Evolutionary conservation across 805 yeast species (phyloP), one percentile per base, ranked within the genome.

Genomic region (Ogataea henricii): DNA sequence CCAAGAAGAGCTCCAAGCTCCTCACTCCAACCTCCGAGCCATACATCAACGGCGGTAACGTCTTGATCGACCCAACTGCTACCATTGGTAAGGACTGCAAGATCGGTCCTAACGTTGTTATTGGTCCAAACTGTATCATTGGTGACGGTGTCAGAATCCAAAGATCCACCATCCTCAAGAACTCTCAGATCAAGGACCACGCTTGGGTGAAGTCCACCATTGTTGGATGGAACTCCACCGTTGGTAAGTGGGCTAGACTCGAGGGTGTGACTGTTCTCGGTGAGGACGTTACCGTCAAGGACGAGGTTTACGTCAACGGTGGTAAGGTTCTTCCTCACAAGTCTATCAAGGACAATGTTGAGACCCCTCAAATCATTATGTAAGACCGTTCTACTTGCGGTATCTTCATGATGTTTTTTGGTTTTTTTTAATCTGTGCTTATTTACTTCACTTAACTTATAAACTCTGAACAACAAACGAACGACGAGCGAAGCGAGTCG

Each of bases 311-410:
- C 81, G 96, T 94, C 65, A 94, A 94, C 74, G 99, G 99, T 74
- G 99, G 97, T 76, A 90, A 94, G 72, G 97, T 94, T 59, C 83
- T 94, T 69, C 99, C 99, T 60, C 99, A 94, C 83, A 94, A 94
- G 81, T 79, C 96, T 54, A 92, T 94, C 72, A 86, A 96, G 56
- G 81, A 90, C 59, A 94, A 94, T 71, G 96, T 94, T 71, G 98
- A 95, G 82, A 84, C 87, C 74, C 98, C 96, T 69, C 87, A 96
- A 65, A 94, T 94, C 79, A 94, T 94, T 76, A 94, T 94, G 99
- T 94, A 80, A 80, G 45, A 21, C 35, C 38, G 26, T 16, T 41
- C 17, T 12, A 14, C n/a, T 25, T 37, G 16, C 10, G 32, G 16
- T 39, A 8, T 13, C 17, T 20, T 12, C 25, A 39, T 40, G 41